Percentiles rank a stretch among this genome's conserved stretches.
These are phyloP conservation scores for Sextonia rubra DNA, from an alignment of 164 flowering plant genomes.

Conservation along the genomic window DNA sequence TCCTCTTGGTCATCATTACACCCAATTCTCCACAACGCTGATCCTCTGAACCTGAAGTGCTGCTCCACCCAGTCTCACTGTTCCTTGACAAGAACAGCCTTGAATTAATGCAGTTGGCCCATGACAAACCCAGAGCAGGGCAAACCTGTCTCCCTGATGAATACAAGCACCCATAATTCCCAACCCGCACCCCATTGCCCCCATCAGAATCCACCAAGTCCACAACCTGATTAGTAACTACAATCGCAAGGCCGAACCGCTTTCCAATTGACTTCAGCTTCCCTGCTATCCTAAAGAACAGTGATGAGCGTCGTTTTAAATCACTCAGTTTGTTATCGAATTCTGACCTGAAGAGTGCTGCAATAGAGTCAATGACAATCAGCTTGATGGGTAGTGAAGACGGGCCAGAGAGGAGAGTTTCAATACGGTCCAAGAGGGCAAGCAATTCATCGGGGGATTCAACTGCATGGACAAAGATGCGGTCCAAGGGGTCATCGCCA, in stretches of 20 bases:
- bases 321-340: slow-evolving; percentile 60
- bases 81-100: slow-evolving; percentile 74
- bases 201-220: slow-evolving; percentile 53
- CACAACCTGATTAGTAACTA: slow-evolving; percentile 81
- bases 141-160: slow-evolving; percentile 76
- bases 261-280: slow-evolving; percentile 46
- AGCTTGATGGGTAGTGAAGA: slow-evolving; percentile 45
- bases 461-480: slow-evolving; percentile 41
- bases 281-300: slow-evolving; percentile 68
- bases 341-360: slow-evolving; percentile 74
- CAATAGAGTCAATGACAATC: slow-evolving; percentile 79
- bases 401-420: slow-evolving; percentile 23
- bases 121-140: slow-evolving; percentile 76
- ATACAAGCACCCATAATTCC: slow-evolving; percentile 46
- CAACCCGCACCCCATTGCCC: slow-evolving; percentile 41
- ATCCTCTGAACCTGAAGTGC: slow-evolving; percentile 15
- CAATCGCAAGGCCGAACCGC: slow-evolving; percentile 60
- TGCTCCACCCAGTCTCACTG: slow-evolving; percentile 30
- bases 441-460: slow-evolving; percentile 61
- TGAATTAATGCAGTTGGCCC: slow-evolving; percentile 87
- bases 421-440: slow-evolving; percentile 43
- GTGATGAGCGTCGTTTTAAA: slow-evolving; percentile 42
- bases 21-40: slow-evolving; percentile 3
- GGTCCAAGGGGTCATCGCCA: slow-evolving; percentile 38
- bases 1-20: slow-evolving; percentile 37